phyloP scores from a whole-genome alignment of 139 green algal species.

The Trebouxia sp. region DNA sequence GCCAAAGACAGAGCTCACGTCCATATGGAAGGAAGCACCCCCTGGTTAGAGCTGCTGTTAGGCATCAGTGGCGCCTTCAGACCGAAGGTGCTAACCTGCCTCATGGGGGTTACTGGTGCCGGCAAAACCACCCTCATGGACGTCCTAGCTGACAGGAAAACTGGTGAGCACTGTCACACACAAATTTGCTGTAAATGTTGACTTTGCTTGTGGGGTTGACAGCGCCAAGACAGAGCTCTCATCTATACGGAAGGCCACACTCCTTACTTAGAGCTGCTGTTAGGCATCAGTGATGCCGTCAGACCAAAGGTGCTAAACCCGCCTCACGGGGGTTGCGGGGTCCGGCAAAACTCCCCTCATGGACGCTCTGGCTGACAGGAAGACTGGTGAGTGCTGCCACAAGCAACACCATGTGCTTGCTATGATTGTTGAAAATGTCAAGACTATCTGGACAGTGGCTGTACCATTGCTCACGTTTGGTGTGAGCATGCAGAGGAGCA shows the following conservation, averaged over 20 bases:
- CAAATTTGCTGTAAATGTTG: no score
- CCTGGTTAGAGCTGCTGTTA: conserved; percentile 6
- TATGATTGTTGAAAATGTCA: no score
- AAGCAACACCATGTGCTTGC: neutral
- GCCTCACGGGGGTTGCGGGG: conserved; percentile 56
- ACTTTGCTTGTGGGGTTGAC: conserved; percentile 18
- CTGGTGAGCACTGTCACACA: conserved; percentile 3
- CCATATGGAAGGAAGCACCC: neutral
- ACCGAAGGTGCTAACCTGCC: conserved; percentile 39
- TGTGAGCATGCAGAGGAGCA: no score
- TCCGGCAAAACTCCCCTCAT: conserved; percentile 64
- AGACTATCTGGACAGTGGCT: no score
- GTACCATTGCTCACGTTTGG: no score
- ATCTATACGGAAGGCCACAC: neutral
- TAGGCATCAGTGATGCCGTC: conserved; percentile 33
- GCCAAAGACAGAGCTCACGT: conserved; percentile 10
- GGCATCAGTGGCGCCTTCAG: conserved; percentile 38
- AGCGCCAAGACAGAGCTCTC: conserved; percentile 5
- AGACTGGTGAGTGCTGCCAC: conserved; percentile 36
- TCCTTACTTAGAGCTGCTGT: neutral
- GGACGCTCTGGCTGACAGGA: conserved; percentile 66
- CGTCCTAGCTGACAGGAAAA: conserved; percentile 56
- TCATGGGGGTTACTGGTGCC: conserved; percentile 62
- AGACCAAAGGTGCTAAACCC: conserved; percentile 39
- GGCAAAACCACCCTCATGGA: conserved; percentile 65